These are phyloP conservation scores for Phaffia rhodozyma DNA, from an alignment of 1,284 basidiomycete genomes.

Conservation along the genomic window DNA sequence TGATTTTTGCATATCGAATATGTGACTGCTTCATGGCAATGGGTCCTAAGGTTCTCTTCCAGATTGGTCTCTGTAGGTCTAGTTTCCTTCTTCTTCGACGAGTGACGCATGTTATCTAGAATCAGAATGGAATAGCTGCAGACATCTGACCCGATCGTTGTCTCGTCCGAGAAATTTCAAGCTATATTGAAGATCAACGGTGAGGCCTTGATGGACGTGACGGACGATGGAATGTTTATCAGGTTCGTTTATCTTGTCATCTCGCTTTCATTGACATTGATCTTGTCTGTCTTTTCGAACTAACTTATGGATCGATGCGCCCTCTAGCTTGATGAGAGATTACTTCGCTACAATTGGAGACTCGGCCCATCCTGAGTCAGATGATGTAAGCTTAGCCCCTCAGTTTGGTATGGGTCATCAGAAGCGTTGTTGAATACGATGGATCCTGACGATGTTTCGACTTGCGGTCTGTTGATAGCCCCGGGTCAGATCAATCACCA, in stretches of 20 bases:
- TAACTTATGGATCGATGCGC: background rate
- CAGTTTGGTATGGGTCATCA: too few species aligned
- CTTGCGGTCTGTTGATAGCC: constrained; percentile 34
- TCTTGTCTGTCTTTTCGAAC: background rate
- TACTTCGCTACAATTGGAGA: constrained; percentile 92
- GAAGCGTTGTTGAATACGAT: too few species aligned
- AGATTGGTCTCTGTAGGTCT: constrained; percentile 41
- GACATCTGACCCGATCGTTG: background rate
- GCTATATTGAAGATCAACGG: constrained; percentile 99
- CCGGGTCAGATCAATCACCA: constrained; percentile 83
- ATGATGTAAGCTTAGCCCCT: constrained; percentile 42
- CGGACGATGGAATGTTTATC: constrained; percentile 95
- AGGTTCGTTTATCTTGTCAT: constrained; percentile 45
- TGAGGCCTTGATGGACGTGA: constrained; percentile 81
- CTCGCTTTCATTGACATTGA: background rate
- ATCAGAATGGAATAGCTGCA: background rate
- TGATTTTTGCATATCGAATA: constrained; percentile 97
- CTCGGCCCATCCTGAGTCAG: constrained; percentile 81
- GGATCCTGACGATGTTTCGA: too few species aligned
- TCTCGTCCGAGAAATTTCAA: constrained; percentile 26
- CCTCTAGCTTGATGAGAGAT: constrained; percentile 58
- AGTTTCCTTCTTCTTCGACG: background rate
- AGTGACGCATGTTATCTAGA: background rate
- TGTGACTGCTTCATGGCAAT: constrained; percentile 99
- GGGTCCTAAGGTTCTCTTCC: constrained; percentile 96